Percentiles rank a stretch among this genome's conserved stretches.
phyloP scores from a whole-genome alignment of 148 eudicot species.

The Pharnaceum exiguum region DNA sequence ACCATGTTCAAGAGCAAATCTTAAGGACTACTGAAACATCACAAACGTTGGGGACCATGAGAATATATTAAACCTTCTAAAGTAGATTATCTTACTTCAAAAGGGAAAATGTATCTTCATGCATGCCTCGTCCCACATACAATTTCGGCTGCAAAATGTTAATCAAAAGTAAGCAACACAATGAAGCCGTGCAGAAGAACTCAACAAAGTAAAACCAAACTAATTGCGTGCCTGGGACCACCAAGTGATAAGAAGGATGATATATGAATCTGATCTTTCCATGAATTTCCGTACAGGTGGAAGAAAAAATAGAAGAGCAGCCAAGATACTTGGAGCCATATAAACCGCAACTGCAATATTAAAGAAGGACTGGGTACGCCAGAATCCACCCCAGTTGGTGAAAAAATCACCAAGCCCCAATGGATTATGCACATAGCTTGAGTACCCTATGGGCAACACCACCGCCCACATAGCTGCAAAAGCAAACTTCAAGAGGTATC shows the following conservation, averaged over 20 bases:
- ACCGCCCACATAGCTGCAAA: slow-evolving; percentile 88
- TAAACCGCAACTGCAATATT: slow-evolving; percentile 67
- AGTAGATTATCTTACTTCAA: slow-evolving; percentile 59
- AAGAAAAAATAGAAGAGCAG: slow-evolving; percentile 66
- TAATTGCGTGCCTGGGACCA: slow-evolving; percentile 96
- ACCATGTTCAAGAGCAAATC: neutral
- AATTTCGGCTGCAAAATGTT: slow-evolving; percentile 74
- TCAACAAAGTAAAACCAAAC: neutral
- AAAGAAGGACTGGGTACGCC: slow-evolving; percentile 52
- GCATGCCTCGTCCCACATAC: slow-evolving; percentile 98
- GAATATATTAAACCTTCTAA: slow-evolving; percentile 1
- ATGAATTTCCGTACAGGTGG: slow-evolving; percentile 62
- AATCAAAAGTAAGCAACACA: neutral
- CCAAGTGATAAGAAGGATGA: slow-evolving; percentile 70
- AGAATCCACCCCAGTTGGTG: slow-evolving; percentile 57
- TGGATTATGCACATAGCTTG: slow-evolving; percentile 54
- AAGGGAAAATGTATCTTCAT: slow-evolving; percentile 86
- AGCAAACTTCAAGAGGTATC: slow-evolving; percentile 71
- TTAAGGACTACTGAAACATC: neutral
- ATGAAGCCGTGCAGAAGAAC: neutral
- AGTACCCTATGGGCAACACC: slow-evolving; percentile 76
- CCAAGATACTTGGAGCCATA: slow-evolving; percentile 70
- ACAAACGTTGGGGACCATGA: slow-evolving; percentile 3
- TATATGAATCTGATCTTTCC: slow-evolving; percentile 81
- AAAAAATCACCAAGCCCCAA: slow-evolving; percentile 64